These are phyloP conservation scores for Sonneratia caseolaris DNA, from an alignment of 345 rosid genomes.

Conservation along the genomic window DNA sequence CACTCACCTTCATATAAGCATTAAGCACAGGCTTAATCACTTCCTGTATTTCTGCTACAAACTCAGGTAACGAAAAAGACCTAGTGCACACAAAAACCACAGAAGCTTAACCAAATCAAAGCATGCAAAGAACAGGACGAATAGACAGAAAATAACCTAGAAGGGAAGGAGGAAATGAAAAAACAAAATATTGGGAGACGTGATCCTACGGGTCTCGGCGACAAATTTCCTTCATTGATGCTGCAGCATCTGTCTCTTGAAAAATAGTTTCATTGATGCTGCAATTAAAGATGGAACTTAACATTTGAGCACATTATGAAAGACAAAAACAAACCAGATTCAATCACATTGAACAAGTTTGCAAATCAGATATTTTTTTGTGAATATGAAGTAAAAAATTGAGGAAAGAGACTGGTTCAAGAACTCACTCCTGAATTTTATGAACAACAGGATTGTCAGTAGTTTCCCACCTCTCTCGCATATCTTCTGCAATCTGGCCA, in stretches of 20 bases:
- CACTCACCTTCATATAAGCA: constrained; percentile 67
- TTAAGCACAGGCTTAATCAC: constrained; percentile 67
- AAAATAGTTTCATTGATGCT: constrained; percentile 73
- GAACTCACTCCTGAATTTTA: constrained; percentile 88
- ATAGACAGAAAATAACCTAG: too few species aligned
- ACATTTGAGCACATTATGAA: not conserved
- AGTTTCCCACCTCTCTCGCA: constrained; percentile 95
- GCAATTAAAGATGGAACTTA: constrained; percentile 15
- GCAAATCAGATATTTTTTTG: not conserved
- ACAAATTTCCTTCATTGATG: constrained; percentile 74
- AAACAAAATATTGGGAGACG: constrained; percentile 8
- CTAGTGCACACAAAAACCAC: constrained; percentile 19
- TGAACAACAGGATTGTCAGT: constrained; percentile 88
- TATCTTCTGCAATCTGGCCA: constrained; percentile 79
- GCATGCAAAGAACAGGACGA: not conserved
- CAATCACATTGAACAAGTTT: not conserved
- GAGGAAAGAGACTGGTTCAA: constrained; percentile 1
- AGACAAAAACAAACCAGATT: not conserved
- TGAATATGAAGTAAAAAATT: not conserved
- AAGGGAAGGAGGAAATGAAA: not conserved
- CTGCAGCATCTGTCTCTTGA: constrained; percentile 84
- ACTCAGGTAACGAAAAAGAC: constrained; percentile 83
- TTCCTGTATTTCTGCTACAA: constrained; percentile 83
- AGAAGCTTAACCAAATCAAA: not conserved
- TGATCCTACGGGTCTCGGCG: constrained; percentile 79